These are phyloP conservation scores for Immersiporthe knoxdaviesiana DNA, from an alignment of 2,329 filamentous ascomycete species.

Conservation along the genomic window DNA sequence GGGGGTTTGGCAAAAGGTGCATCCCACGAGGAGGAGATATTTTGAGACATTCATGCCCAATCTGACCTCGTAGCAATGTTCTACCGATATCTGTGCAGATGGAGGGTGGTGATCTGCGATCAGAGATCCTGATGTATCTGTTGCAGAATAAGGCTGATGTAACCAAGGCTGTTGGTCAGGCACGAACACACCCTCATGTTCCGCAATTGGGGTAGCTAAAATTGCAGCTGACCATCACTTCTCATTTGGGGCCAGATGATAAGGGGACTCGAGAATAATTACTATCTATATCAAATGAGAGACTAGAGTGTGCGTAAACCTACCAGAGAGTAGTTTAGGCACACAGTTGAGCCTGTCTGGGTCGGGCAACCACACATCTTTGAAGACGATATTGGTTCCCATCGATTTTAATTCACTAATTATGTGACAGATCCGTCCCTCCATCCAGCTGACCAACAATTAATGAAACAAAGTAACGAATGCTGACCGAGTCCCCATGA, in stretches of 20 bases:
- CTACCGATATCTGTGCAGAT: background rate
- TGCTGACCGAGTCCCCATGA: background rate
- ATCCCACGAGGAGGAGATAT: background rate
- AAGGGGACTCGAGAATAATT: background rate
- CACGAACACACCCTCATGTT: background rate
- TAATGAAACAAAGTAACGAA: background rate
- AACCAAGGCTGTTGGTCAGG: background rate
- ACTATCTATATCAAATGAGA: background rate
- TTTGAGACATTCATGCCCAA: background rate
- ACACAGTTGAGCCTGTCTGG: background rate
- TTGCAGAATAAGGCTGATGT: background rate
- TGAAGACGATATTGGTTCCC: background rate
- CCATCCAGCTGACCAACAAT: no score
- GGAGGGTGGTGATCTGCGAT: background rate
- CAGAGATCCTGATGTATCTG: background rate
- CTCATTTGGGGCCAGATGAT: no score
- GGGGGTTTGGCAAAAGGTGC: background rate
- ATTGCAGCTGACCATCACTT: background rate
- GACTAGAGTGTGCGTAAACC: no score
- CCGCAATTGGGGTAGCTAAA: background rate
- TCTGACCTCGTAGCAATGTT: background rate
- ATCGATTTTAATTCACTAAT: background rate
- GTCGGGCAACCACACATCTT: background rate
- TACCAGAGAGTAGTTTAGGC: background rate
- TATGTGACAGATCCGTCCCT: no score